Percentiles rank a stretch among this genome's conserved stretches.
phyloP scores from a whole-genome alignment of 78 protist species.

The Planoprotostelium fungivorum region DNA sequence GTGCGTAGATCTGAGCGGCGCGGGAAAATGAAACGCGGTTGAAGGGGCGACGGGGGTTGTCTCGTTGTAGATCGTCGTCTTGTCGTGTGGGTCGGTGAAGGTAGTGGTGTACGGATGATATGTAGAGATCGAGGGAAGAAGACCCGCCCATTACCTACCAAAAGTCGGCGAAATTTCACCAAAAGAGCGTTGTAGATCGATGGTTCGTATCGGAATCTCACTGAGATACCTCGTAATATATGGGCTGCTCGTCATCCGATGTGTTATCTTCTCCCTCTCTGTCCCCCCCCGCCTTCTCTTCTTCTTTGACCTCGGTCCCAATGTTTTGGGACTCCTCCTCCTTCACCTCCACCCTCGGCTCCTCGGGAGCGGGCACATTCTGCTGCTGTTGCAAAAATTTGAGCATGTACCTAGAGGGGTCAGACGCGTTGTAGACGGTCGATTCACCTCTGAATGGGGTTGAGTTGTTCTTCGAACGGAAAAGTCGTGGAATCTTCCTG shows the following conservation, averaged over 20 bases:
- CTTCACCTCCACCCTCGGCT: not conserved
- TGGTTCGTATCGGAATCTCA: no score
- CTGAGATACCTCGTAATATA: not conserved
- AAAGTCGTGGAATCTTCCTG: not conserved
- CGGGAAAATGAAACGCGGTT: not conserved
- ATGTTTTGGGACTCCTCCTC: not conserved
- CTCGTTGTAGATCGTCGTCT: not conserved
- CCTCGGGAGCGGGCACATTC: not conserved
- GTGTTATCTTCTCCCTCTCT: no score
- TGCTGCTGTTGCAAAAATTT: not conserved
- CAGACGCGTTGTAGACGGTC: not conserved
- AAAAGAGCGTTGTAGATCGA: no score
- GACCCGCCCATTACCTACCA: not conserved
- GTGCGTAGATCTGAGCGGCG: not conserved
- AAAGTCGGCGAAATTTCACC: no score
- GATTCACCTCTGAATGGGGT: constrained; percentile 5
- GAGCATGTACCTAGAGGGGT: not conserved
- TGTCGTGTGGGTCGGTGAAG: not conserved
- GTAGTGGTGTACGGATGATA: not conserved
- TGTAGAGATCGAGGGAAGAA: not conserved
- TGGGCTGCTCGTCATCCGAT: no score
- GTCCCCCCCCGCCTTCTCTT: not conserved
- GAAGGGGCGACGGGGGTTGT: not conserved
- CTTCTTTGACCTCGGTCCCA: not conserved
- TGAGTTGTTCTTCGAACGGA: constrained; percentile 2